Percentiles rank a stretch among this genome's conserved stretches.
Evolutionary conservation across 371 early-diverging fungal genomes (phyloP).

Genomic region (Circinella umbellata): DNA sequence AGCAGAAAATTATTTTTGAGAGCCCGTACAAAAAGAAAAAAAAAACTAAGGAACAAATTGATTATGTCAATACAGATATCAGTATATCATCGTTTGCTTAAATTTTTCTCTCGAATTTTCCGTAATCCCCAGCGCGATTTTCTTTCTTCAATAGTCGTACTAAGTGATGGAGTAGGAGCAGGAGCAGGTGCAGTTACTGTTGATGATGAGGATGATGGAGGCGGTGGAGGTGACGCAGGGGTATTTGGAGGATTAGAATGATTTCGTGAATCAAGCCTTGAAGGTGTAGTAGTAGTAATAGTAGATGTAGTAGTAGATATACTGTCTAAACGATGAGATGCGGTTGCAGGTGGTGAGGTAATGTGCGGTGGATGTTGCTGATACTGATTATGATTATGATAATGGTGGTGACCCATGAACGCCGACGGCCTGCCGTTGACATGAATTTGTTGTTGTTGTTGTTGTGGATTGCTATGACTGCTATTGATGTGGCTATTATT

Average conservation of each 20-base stretch:
- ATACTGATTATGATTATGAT: conserved; percentile 7
- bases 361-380: conserved; percentile 1
- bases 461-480: neutral
- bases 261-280: neutral
- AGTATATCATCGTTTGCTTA: conserved; percentile 11
- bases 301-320: neutral
- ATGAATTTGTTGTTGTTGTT: neutral
- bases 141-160: conserved; percentile 31
- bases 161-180: conserved; percentile 4
- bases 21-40: neutral
- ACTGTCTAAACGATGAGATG: conserved; percentile 10
- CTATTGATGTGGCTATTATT: neutral
- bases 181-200: conserved; percentile 7
- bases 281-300: neutral
- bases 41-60: neutral
- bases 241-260: conserved; percentile 7
- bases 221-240: conserved; percentile 5
- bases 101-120: conserved; percentile 29
- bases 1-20: neutral
- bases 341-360: neutral
- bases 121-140: conserved; percentile 40
- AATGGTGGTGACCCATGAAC: neutral
- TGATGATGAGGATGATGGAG: conserved; percentile 5
- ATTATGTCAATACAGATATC: neutral
- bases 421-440: conserved; percentile 25